Conservation (phyloP, 306 rosid species). For the Betula pendula region DNA sequence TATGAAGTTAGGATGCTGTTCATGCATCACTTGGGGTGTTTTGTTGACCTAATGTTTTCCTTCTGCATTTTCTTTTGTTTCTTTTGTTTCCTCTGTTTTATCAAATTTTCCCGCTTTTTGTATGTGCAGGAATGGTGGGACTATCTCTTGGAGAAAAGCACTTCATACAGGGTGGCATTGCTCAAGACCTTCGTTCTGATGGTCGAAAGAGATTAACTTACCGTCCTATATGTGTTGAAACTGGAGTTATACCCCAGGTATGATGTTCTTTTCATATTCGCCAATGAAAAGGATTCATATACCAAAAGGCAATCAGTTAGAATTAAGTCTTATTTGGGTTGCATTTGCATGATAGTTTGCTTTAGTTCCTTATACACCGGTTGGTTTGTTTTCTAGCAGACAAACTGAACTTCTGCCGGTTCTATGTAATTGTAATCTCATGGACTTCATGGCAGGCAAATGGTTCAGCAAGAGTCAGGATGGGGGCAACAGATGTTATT, state of each 20-base stretch:
- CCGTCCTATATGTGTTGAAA: conserved; percentile 72
- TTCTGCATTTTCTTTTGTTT: background rate
- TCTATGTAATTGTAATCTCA: conserved; percentile 10
- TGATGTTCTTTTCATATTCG: background rate
- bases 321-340: background rate
- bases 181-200: conserved; percentile 87
- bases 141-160: conserved; percentile 67
- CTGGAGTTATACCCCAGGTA: conserved; percentile 82
- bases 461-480: conserved; percentile 83
- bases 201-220: conserved; percentile 74
- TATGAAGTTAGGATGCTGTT: no score
- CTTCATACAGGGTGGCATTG: conserved; percentile 80
- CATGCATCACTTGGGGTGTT: no score
- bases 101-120: background rate
- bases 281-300: background rate
- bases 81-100: background rate
- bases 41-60: background rate
- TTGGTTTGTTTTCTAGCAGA: background rate
- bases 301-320: background rate
- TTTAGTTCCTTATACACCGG: background rate
- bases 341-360: background rate
- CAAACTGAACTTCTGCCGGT: background rate
- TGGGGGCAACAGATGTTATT: conserved; percentile 82
- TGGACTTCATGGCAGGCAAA: conserved; percentile 55
- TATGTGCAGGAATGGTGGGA: conserved; percentile 60